A percentile compares a stretch with the other conserved stretches of the same genome.
Conservation (phyloP, 331 rosid species). For the Pyrus hybrid region DNA sequence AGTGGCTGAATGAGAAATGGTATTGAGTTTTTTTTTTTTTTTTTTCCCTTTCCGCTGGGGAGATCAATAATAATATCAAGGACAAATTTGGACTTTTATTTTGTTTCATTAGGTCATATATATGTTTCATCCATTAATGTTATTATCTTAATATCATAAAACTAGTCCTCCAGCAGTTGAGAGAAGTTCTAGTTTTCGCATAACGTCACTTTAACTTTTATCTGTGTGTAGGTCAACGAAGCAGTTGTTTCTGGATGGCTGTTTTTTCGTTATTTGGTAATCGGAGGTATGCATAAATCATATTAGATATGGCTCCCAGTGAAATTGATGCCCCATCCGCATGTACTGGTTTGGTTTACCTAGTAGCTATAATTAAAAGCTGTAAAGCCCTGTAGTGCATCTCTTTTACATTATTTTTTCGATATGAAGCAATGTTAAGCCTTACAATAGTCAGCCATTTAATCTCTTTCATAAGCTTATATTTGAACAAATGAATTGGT, state of each 20-base stretch:
- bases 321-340: neutral
- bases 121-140: neutral
- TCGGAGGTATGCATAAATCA: conserved; percentile 68
- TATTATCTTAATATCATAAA: neutral
- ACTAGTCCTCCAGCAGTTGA: neutral
- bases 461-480: neutral
- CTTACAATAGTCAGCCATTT: neutral
- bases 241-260: conserved; percentile 96
- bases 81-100: neutral
- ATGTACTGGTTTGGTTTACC: neutral
- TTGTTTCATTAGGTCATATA: neutral
- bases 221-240: conserved; percentile 68
- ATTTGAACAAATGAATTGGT: neutral
- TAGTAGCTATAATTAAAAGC: neutral
- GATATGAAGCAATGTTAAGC: neutral
- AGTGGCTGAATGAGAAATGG: neutral
- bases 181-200: neutral
- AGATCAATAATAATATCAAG: neutral
- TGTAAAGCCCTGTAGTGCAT: neutral
- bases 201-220: conserved; percentile 8
- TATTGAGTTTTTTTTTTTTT: neutral
- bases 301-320: neutral
- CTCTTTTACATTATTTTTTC: neutral
- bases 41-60: neutral
- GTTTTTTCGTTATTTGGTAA: conserved; percentile 95